Conservation (phyloP, 2,329 filamentous ascomycete species). For the Corynespora cassiicola region DNA sequence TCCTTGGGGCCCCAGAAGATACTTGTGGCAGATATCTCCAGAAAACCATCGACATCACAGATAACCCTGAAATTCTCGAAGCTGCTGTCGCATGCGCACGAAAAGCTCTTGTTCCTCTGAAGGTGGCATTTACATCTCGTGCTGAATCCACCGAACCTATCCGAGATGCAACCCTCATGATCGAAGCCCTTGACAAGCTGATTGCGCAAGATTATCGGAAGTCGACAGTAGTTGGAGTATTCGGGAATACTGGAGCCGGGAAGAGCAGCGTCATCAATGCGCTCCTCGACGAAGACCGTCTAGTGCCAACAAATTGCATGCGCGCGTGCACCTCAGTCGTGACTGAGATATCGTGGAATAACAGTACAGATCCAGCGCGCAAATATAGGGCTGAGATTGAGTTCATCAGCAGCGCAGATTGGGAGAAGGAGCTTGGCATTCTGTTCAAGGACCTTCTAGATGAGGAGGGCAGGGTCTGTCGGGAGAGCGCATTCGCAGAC, state of each 20-base stretch:
- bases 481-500: constrained; percentile 50
- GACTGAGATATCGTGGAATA: constrained; percentile 66
- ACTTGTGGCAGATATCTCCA: constrained; percentile 30
- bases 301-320: constrained; percentile 64
- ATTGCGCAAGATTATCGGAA: constrained; percentile 48
- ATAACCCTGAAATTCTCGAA: constrained; percentile 45
- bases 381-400: constrained; percentile 64
- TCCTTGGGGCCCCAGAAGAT: constrained; percentile 7
- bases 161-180: constrained; percentile 51
- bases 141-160: constrained; percentile 13
- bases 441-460: constrained; percentile 58
- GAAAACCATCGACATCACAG: constrained; percentile 38
- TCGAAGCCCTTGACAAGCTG: constrained; percentile 50
- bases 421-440: constrained; percentile 59
- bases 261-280: constrained; percentile 71
- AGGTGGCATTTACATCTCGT: constrained; percentile 34
- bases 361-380: constrained; percentile 42
- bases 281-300: constrained; percentile 65
- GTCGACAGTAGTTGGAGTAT: constrained; percentile 62
- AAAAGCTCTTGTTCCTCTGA: constrained; percentile 43
- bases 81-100: constrained; percentile 47
- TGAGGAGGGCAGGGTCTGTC: constrained; percentile 45
- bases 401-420: constrained; percentile 61
- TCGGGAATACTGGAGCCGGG: constrained; percentile 67
- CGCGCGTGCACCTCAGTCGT: constrained; percentile 67